A percentile compares a stretch with the other conserved stretches of the same genome.
phyloP scores from a whole-genome alignment of 108 stramenopile species.

The Cyclotella baltica region DNA sequence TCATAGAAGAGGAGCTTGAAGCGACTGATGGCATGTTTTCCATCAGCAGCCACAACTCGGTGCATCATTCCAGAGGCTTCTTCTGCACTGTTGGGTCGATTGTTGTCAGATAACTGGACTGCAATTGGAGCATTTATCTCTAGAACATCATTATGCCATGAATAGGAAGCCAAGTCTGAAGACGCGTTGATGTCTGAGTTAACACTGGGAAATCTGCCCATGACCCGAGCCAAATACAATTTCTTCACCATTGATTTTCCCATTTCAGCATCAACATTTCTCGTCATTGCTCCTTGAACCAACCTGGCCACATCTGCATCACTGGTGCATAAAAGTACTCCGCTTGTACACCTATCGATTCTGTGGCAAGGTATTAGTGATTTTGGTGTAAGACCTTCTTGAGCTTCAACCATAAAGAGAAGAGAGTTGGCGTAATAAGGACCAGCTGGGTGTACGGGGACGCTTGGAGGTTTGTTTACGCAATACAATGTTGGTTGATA shows the following conservation, averaged over 20 bases:
- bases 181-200: constrained; percentile 9
- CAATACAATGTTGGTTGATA: constrained; percentile 52
- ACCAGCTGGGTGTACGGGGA: constrained; percentile 86
- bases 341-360: constrained; percentile 83
- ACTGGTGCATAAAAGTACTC: constrained; percentile 76
- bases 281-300: constrained; percentile 58
- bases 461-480: constrained; percentile 79
- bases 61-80: constrained; percentile 63
- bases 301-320: constrained; percentile 59
- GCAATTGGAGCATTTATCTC: constrained; percentile 78
- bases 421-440: constrained; percentile 82
- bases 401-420: constrained; percentile 80
- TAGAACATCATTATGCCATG: constrained; percentile 48
- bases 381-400: constrained; percentile 65
- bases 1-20: constrained; percentile 72
- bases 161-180: constrained; percentile 13
- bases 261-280: constrained; percentile 11
- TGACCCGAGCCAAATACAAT: constrained; percentile 80
- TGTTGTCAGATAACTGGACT: constrained; percentile 34
- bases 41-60: constrained; percentile 52
- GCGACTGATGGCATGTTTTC: constrained; percentile 73
- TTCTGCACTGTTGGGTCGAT: background rate
- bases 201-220: constrained; percentile 55
- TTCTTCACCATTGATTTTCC: constrained; percentile 53
- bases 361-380: constrained; percentile 82